Evolutionary conservation across 495 filamentous ascomycete genomes (phyloP).

Genomic region (Podospora anserina): DNA sequence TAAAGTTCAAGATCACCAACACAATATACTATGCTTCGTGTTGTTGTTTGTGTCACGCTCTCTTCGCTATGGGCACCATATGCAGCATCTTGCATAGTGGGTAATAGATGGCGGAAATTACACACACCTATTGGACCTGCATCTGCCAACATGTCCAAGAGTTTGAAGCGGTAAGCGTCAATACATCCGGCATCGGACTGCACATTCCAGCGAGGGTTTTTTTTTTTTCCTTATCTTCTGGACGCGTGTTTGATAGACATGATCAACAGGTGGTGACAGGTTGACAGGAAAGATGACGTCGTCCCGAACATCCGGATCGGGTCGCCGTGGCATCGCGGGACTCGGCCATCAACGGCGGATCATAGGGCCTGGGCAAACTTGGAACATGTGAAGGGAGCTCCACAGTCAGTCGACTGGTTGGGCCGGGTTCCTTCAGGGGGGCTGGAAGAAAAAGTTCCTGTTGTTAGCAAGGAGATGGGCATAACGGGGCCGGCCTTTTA

Average conservation of each 20-base stretch:
- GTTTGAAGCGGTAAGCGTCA: background rate
- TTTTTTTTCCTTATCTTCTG: background rate
- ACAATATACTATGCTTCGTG: background rate
- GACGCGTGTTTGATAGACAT: background rate
- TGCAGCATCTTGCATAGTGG: conserved; percentile 5
- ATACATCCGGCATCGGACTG: background rate
- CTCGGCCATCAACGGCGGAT: conserved; percentile 1
- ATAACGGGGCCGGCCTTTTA: conserved; percentile 1
- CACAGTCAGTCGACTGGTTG: background rate
- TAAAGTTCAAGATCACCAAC: background rate
- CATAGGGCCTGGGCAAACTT: conserved; percentile 3
- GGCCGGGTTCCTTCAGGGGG: background rate
- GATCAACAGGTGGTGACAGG: conserved; percentile 1
- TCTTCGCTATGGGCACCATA: conserved; percentile 1
- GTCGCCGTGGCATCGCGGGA: background rate
- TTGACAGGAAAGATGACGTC: background rate
- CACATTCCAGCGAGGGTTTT: background rate
- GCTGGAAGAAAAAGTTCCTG: background rate
- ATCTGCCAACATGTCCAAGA: background rate
- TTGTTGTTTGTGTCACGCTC: conserved; percentile 4
- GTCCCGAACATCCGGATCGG: background rate
- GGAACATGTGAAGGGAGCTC: conserved; percentile 1
- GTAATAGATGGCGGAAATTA: conserved; percentile 11
- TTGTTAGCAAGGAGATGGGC: conserved; percentile 6
- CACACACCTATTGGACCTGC: conserved; percentile 2